Evolutionary conservation across 2,329 filamentous ascomycete genomes (phyloP).

Genomic region (Chaetothyriales sp.): DNA sequence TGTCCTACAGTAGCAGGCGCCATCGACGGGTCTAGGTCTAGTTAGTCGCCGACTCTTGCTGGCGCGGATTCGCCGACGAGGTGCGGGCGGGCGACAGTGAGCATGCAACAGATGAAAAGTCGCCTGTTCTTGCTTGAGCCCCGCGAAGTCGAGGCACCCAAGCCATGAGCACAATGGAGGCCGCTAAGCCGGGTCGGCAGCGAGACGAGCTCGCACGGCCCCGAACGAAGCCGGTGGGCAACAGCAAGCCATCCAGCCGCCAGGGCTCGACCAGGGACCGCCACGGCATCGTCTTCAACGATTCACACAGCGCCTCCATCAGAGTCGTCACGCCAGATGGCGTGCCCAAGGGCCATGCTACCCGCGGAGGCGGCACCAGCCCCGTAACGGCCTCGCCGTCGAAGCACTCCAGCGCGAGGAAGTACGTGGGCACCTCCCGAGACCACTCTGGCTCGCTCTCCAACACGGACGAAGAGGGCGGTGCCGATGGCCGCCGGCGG

Average conservation of each 20-base stretch:
- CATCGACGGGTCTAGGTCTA: too few species aligned
- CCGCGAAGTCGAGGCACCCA: not conserved
- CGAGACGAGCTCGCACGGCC: not conserved
- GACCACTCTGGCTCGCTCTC: conserved; percentile 15
- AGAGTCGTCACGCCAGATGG: conserved; percentile 34
- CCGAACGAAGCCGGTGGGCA: not conserved
- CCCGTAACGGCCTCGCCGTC: conserved; percentile 9
- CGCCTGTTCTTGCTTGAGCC: not conserved
- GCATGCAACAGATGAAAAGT: not conserved
- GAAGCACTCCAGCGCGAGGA: conserved; percentile 12
- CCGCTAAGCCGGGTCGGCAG: not conserved
- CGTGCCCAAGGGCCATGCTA: conserved; percentile 21
- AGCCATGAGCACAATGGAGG: not conserved
- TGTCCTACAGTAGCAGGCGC: not conserved
- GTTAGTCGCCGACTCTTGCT: too few species aligned
- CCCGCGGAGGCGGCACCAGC: conserved; percentile 5
- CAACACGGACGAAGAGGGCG: conserved; percentile 21
- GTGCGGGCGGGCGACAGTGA: not conserved
- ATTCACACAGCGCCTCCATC: conserved; percentile 31
- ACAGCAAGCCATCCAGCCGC: conserved; percentile 3
- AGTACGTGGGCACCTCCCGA: conserved; percentile 7
- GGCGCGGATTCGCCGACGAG: too few species aligned
- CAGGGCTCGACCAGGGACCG: conserved; percentile 13
- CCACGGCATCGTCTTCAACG: conserved; percentile 23
- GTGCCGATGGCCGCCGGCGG: conserved; percentile 21